phyloP scores from a whole-genome alignment of 2,329 filamentous ascomycete genomes.

The Calonectria pseudoturangicola region DNA sequence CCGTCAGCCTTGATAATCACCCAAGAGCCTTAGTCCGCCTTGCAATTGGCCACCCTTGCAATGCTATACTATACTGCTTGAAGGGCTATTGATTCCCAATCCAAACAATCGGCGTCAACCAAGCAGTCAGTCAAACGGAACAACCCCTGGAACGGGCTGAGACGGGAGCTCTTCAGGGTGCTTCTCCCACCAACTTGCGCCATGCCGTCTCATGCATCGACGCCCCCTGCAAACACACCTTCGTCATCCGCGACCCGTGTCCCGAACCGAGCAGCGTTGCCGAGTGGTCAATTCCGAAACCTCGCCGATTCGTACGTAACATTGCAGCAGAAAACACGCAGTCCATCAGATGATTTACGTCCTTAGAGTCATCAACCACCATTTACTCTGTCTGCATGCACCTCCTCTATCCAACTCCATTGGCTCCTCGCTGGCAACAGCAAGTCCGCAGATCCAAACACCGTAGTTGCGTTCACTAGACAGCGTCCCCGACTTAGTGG shows the following conservation, averaged over 20 bases:
- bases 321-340: neutral
- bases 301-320: neutral
- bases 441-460: neutral
- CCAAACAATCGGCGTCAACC: neutral
- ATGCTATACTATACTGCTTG: too few species aligned
- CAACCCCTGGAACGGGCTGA: neutral
- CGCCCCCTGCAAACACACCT: conserved; percentile 1
- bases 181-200: neutral
- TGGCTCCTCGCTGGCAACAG: neutral
- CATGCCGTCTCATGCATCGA: neutral
- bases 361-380: neutral
- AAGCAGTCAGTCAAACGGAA: neutral
- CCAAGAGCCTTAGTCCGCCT: neutral
- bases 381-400: too few species aligned
- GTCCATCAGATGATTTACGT: neutral
- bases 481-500: neutral
- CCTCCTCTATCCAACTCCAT: neutral
- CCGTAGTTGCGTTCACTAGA: neutral
- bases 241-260: conserved; percentile 29
- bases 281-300: conserved; percentile 20
- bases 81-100: neutral
- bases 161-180: neutral
- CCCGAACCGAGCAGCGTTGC: conserved; percentile 32
- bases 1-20: neutral
- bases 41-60: neutral